Evolutionary conservation across 768 basidiomycete species (phyloP).

Genomic region (Fistulinella prunicolor): DNA sequence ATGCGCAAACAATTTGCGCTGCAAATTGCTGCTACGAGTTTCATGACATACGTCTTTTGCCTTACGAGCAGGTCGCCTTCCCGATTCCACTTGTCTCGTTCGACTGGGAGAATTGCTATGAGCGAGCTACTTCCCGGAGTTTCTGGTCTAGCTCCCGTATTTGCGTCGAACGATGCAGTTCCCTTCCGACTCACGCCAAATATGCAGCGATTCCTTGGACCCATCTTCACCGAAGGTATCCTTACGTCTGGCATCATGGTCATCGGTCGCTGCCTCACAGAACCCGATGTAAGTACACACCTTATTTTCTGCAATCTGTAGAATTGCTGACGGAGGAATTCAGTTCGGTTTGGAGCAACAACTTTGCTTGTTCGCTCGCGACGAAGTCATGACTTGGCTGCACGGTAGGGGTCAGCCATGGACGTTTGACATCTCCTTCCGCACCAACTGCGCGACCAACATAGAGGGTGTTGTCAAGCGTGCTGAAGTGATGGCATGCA

Average conservation of each 20-base stretch:
- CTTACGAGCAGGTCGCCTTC: constrained; percentile 80
- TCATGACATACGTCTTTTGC: constrained; percentile 88
- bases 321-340: background rate
- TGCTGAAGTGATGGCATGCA: constrained; percentile 83
- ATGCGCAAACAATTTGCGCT: constrained; percentile 96
- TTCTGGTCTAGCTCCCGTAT: constrained; percentile 50
- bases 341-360: constrained; percentile 93
- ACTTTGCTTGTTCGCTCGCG: constrained; percentile 85
- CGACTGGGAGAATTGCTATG: constrained; percentile 89
- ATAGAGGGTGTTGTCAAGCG: constrained; percentile 74
- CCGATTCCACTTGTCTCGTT: constrained; percentile 86
- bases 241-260: constrained; percentile 86
- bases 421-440: constrained; percentile 57
- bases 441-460: constrained; percentile 54
- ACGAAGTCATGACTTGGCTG: constrained; percentile 85
- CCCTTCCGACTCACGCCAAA: constrained; percentile 98
- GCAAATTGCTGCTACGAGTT: constrained; percentile 84
- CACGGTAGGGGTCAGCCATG: constrained; percentile 54
- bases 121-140: constrained; percentile 83
- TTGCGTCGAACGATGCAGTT: constrained; percentile 80
- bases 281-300: constrained; percentile 69
- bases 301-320: background rate
- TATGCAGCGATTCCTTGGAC: constrained; percentile 89
- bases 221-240: constrained; percentile 85
- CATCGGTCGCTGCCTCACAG: constrained; percentile 85